Evolutionary conservation across 2,329 filamentous ascomycete species (phyloP).

Genomic region (Cadophora luteo-olivacea): DNA sequence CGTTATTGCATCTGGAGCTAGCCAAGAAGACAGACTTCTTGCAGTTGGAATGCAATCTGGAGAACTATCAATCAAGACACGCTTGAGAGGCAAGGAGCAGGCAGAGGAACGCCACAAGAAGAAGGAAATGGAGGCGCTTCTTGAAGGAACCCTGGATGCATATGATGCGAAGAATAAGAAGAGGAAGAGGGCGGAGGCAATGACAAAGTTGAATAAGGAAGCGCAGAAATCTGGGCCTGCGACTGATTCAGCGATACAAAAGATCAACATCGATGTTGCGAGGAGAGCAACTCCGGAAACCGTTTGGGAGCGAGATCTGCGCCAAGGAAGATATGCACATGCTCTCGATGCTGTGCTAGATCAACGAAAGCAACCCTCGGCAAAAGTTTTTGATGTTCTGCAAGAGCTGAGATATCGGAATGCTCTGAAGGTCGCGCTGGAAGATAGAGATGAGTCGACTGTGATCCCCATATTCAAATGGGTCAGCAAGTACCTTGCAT

Average conservation of each 20-base stretch:
- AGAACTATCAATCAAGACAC: slow-evolving; percentile 86
- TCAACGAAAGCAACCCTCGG: slow-evolving; percentile 56
- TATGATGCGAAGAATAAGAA: slow-evolving; percentile 78
- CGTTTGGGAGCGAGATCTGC: slow-evolving; percentile 81
- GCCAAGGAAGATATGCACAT: slow-evolving; percentile 76
- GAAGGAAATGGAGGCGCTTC: slow-evolving; percentile 83
- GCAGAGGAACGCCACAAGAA: slow-evolving; percentile 76
- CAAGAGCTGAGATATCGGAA: slow-evolving; percentile 87
- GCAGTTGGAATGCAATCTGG: slow-evolving; percentile 95
- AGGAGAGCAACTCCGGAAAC: slow-evolving; percentile 70
- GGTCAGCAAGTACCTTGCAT: slow-evolving; percentile 80
- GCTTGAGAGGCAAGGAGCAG: slow-evolving; percentile 84
- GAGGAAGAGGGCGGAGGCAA: slow-evolving; percentile 62
- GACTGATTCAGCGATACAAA: slow-evolving; percentile 68
- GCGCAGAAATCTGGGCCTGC: slow-evolving; percentile 85
- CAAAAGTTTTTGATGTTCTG: slow-evolving; percentile 76
- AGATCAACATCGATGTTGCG: slow-evolving; percentile 78
- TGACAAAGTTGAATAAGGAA: slow-evolving; percentile 66
- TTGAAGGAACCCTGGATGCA: slow-evolving; percentile 78
- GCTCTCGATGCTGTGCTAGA: slow-evolving; percentile 83
- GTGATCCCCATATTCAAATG: slow-evolving; percentile 85
- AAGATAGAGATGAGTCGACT: slow-evolving; percentile 79
- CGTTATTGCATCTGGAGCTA: slow-evolving; percentile 72
- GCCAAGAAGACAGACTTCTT: slow-evolving; percentile 86
- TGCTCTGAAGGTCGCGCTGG: slow-evolving; percentile 80